Conservation (phyloP, 495 filamentous ascomycete species). For the Massariosphaeria phaeospora region DNA sequence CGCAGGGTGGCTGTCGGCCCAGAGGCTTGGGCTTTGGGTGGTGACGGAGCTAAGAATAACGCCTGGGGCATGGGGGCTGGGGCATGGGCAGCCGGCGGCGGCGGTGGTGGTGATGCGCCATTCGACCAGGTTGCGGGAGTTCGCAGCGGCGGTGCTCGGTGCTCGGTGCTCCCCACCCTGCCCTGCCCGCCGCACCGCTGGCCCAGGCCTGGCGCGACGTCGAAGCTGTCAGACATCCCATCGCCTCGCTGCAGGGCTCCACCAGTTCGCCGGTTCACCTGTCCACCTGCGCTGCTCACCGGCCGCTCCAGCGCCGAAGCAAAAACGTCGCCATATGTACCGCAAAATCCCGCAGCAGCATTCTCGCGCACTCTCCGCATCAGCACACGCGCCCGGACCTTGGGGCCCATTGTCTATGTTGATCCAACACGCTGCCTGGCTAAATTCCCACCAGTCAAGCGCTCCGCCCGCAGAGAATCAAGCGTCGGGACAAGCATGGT, state of each 20-base stretch:
- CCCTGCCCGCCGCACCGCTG: not conserved
- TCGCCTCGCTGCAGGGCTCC: too few relatives aligned
- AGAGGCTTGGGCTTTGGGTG: not conserved
- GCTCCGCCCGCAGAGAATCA: not conserved
- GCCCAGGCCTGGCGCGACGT: too few relatives aligned
- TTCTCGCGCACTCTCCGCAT: too few relatives aligned
- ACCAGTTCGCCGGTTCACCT: too few relatives aligned
- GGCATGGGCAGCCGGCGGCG: not conserved
- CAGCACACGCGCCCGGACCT: too few relatives aligned
- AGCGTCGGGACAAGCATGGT: conserved; percentile 17
- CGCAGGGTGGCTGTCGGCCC: not conserved
- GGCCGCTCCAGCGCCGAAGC: too few relatives aligned
- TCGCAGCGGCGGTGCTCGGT: not conserved
- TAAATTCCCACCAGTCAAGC: conserved; percentile 30
- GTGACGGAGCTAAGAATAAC: conserved; percentile 4
- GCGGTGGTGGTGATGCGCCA: not conserved
- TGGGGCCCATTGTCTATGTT: too few relatives aligned
- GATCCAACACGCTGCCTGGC: not conserved
- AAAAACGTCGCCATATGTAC: too few relatives aligned
- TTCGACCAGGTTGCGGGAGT: not conserved
- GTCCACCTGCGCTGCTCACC: too few relatives aligned
- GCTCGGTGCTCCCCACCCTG: not conserved
- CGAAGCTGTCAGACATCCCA: too few relatives aligned
- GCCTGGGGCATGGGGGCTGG: too few relatives aligned
- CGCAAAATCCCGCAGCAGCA: too few relatives aligned